phyloP scores from a whole-genome alignment of 257 asterid genomes.

The Solanum verrucosum region DNA sequence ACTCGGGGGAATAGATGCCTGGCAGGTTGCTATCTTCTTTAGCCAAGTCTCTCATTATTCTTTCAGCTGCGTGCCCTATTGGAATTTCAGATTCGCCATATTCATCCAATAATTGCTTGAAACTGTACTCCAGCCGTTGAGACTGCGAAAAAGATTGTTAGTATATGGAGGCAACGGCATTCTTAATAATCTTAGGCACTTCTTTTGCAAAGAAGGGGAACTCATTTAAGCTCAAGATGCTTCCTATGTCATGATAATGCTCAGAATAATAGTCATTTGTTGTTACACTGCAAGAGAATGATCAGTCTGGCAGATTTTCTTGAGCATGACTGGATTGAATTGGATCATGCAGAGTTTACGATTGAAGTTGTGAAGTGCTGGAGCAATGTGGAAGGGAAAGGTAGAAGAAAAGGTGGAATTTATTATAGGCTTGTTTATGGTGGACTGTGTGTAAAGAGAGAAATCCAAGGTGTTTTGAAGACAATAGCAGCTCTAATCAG shows the following conservation, averaged over 20 bases:
- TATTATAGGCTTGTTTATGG: background rate
- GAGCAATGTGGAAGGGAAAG: background rate
- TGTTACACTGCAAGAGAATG: background rate
- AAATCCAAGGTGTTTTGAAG: background rate
- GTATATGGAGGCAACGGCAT: background rate
- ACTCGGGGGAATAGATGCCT: slow-evolving; percentile 39
- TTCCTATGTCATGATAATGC: background rate
- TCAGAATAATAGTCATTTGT: background rate
- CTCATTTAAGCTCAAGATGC: background rate
- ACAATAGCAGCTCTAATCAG: background rate
- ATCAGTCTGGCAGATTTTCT: background rate
- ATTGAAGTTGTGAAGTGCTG: background rate
- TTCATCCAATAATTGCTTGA: slow-evolving; percentile 17
- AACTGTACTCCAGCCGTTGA: slow-evolving; percentile 25
- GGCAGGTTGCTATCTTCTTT: slow-evolving; percentile 49
- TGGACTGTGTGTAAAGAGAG: background rate
- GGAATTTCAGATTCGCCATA: slow-evolving; percentile 17
- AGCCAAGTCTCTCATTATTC: slow-evolving; percentile 33
- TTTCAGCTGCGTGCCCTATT: slow-evolving; percentile 12
- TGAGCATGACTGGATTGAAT: background rate
- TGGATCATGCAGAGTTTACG: background rate
- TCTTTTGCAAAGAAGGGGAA: background rate
- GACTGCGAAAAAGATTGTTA: slow-evolving; percentile 27
- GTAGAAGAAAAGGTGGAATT: background rate
- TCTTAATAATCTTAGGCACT: background rate